phyloP scores from a whole-genome alignment of 148 eudicot species.

The Agrostemma githago region DNA sequence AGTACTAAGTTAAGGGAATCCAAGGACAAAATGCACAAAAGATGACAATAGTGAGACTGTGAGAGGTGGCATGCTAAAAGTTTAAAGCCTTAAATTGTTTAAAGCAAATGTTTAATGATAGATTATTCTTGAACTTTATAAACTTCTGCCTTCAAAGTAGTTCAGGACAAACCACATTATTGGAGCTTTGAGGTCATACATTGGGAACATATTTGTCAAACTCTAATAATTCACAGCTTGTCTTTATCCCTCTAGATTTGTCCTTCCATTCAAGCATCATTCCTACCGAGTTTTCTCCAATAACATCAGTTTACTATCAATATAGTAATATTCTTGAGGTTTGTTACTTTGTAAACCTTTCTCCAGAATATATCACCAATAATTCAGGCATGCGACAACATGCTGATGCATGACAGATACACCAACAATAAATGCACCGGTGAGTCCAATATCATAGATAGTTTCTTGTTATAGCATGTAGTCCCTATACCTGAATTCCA shows the following conservation, averaged over 20 bases:
- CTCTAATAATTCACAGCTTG: neutral
- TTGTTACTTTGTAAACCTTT: neutral
- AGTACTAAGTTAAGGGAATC: neutral
- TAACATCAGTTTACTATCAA: neutral
- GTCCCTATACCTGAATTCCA: neutral
- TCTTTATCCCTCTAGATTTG: neutral
- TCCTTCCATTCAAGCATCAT: neutral
- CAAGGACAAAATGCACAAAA: neutral
- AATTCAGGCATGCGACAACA: neutral
- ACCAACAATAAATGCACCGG: neutral
- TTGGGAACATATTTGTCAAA: neutral
- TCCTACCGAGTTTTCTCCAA: neutral
- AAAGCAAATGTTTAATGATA: neutral
- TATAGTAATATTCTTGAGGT: neutral
- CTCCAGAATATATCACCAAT: neutral
- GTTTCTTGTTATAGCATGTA: neutral
- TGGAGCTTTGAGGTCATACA: neutral
- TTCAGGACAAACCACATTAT: neutral
- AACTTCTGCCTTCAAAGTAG: neutral
- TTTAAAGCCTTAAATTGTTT: neutral
- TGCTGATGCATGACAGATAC: neutral
- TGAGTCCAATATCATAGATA: neutral
- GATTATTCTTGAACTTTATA: neutral
- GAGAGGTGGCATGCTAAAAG: neutral
- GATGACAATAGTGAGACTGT: neutral